Evolutionary conservation across 768 basidiomycete genomes (phyloP).

Genomic region (Vishniacozyma victoriae): DNA sequence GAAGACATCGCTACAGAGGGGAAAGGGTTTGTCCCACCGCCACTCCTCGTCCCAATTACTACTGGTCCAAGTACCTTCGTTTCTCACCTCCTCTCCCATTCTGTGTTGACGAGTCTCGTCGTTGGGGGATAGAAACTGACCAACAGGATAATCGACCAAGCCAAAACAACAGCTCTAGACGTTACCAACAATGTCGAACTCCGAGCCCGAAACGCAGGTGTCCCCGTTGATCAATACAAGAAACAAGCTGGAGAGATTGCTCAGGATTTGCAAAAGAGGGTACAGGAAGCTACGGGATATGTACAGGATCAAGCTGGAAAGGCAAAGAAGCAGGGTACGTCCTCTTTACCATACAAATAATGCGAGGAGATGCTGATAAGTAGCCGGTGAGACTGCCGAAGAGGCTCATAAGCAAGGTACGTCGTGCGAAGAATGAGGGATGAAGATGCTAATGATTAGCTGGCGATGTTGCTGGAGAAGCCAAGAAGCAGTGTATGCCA

Average conservation of each 20-base stretch:
- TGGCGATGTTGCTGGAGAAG: not conserved
- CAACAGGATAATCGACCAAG: too few species aligned
- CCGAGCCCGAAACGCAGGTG: constrained; percentile 22
- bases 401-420: not conserved
- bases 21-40: too few species aligned
- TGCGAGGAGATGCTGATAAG: constrained; percentile 1
- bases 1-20: too few species aligned
- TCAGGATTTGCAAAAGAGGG: constrained; percentile 4
- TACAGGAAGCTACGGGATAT: constrained; percentile 1
- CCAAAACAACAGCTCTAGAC: constrained; percentile 10
- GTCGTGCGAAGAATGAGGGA: not conserved
- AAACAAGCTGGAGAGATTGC: constrained; percentile 1
- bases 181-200: constrained; percentile 15
- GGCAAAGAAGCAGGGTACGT: constrained; percentile 1
- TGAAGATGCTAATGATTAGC: not conserved
- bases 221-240: constrained; percentile 26
- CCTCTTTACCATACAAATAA: not conserved
- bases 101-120: too few species aligned
- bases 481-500: not conserved
- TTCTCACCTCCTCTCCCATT: not conserved
- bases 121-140: too few species aligned
- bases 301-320: constrained; percentile 15
- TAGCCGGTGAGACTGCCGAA: not conserved
- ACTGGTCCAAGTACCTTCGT: too few species aligned
- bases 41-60: too few species aligned